Conservation (phyloP, 2,329 filamentous ascomycete species). For the Venturia oleaginea region DNA sequence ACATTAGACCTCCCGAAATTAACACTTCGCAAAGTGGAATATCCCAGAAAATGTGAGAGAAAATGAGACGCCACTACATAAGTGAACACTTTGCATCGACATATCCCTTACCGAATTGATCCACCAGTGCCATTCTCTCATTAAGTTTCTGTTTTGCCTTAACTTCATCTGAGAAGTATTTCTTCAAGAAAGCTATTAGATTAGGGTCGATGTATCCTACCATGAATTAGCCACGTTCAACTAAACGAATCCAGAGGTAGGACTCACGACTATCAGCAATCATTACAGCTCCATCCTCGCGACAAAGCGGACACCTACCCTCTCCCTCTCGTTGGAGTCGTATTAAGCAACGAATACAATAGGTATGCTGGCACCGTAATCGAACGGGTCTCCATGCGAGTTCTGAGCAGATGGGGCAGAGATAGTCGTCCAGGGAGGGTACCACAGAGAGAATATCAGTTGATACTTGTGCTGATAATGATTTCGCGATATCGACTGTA, state of each 20-base stretch:
- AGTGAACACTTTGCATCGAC: constrained; percentile 5
- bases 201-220: constrained; percentile 60
- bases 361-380: constrained; percentile 64
- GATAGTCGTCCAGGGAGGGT: constrained; percentile 75
- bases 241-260: not conserved
- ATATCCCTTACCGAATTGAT: constrained; percentile 44
- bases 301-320: constrained; percentile 65
- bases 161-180: constrained; percentile 70
- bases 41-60: not conserved
- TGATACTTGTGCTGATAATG: constrained; percentile 66
- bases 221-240: constrained; percentile 3
- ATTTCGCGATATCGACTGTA: constrained; percentile 58
- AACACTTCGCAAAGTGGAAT: not conserved
- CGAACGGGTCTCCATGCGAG: constrained; percentile 77
- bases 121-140: constrained; percentile 64
- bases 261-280: constrained; percentile 55
- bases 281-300: constrained; percentile 58
- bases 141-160: constrained; percentile 53
- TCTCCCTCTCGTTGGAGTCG: constrained; percentile 65
- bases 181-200: constrained; percentile 59
- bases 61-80: not conserved
- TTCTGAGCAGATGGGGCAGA: constrained; percentile 70
- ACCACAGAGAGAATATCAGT: constrained; percentile 63
- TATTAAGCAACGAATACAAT: constrained; percentile 77
- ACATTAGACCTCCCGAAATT: not conserved